phyloP scores from a whole-genome alignment of 345 rosid genomes.

The Physaria fendleri region DNA sequence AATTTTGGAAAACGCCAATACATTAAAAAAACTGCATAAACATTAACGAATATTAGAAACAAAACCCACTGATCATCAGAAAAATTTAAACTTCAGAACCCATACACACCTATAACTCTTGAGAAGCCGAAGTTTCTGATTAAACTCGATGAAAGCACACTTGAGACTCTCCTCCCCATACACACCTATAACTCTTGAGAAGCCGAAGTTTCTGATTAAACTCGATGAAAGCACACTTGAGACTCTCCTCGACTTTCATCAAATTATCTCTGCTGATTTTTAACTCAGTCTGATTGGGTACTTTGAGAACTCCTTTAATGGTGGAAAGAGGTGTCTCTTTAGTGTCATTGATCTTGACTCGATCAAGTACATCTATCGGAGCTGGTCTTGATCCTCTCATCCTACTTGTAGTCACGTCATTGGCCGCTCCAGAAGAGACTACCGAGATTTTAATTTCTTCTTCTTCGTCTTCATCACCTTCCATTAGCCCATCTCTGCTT shows the following conservation, averaged over 20 bases:
- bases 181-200: slow-evolving; percentile 54
- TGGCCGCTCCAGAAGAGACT: not conserved
- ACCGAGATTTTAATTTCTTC: not conserved
- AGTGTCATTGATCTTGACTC: slow-evolving; percentile 40
- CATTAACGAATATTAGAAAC: not conserved
- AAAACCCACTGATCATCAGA: not conserved
- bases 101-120: slow-evolving; percentile 46
- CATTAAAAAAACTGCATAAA: slow-evolving; percentile 54
- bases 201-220: slow-evolving; percentile 69
- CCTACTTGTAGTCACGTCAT: not conserved
- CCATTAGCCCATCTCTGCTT: slow-evolving; percentile 32
- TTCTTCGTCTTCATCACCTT: slow-evolving; percentile 27
- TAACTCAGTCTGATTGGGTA: slow-evolving; percentile 33
- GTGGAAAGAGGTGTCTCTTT: slow-evolving; percentile 66
- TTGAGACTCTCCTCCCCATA: slow-evolving; percentile 21
- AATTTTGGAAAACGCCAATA: slow-evolving; percentile 68
- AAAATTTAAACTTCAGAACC: not conserved
- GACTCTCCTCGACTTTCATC: slow-evolving; percentile 43
- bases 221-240: slow-evolving; percentile 46
- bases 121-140: slow-evolving; percentile 67
- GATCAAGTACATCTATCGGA: slow-evolving; percentile 42
- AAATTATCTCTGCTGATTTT: slow-evolving; percentile 50
- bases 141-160: slow-evolving; percentile 49
- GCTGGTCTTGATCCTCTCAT: slow-evolving; percentile 33
- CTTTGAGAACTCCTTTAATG: slow-evolving; percentile 43